Evolutionary conservation across 2,329 filamentous ascomycete genomes (phyloP).

Genomic region (Clonostachys solani): DNA sequence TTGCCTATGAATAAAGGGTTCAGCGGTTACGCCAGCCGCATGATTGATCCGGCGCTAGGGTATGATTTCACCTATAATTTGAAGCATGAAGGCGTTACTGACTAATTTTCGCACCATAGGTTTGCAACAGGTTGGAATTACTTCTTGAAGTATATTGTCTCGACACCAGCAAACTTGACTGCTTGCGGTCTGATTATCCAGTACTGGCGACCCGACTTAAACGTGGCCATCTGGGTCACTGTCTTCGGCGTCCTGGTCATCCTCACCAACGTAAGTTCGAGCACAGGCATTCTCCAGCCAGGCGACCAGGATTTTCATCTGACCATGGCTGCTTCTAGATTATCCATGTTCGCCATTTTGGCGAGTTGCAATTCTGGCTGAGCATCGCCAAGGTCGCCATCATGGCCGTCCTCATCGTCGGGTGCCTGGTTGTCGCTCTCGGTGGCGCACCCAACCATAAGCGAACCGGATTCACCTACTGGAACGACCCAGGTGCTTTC

Average conservation of each 20-base stretch:
- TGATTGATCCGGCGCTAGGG: constrained; percentile 23
- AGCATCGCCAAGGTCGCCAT: constrained; percentile 36
- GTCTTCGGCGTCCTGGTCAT: constrained; percentile 26
- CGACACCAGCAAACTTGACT: constrained; percentile 29
- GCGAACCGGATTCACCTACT: constrained; percentile 61
- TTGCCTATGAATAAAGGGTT: constrained; percentile 20
- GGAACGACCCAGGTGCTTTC: constrained; percentile 62
- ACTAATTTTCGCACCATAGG: constrained; percentile 2
- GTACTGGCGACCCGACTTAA: constrained; percentile 29
- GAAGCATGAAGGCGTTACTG: neutral
- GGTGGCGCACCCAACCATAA: constrained; percentile 69
- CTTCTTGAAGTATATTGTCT: constrained; percentile 36
- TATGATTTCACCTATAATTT: constrained; percentile 5
- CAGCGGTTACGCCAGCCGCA: constrained; percentile 17
- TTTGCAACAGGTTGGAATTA: constrained; percentile 43
- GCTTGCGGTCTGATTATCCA: constrained; percentile 29
- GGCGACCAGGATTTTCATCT: too few species aligned
- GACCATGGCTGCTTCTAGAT: constrained; percentile 21
- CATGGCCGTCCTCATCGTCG: constrained; percentile 38
- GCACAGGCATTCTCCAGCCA: too few species aligned
- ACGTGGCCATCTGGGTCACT: constrained; percentile 29
- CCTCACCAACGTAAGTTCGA: constrained; percentile 15
- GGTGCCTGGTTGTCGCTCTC: constrained; percentile 63
- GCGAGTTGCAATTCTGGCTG: constrained; percentile 42
- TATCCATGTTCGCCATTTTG: constrained; percentile 31